Conservation (phyloP, 345 rosid genomes). For the Populus alba region DNA sequence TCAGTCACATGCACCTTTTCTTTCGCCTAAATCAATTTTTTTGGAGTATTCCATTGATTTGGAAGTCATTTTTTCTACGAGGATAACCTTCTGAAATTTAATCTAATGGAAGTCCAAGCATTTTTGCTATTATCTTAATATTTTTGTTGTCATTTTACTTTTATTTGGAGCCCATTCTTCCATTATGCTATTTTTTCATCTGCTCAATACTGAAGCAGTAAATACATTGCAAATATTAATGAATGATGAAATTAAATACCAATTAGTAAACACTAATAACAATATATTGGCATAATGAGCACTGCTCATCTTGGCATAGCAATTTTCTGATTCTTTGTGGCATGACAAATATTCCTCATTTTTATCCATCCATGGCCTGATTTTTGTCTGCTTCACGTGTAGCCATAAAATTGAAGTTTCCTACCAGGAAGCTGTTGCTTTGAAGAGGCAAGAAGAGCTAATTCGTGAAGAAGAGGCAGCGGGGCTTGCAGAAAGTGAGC, state of each 20-base stretch:
- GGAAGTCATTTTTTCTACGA: neutral
- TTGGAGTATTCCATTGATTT: neutral
- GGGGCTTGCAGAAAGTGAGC: constrained; percentile 75
- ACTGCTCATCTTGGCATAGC: neutral
- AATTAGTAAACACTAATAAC: neutral
- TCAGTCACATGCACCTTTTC: neutral
- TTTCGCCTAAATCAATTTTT: neutral
- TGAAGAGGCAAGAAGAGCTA: constrained; percentile 90
- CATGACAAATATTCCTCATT: neutral
- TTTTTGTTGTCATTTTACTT: neutral
- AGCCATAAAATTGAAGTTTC: constrained; percentile 88
- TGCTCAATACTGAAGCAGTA: neutral
- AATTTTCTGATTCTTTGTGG: neutral
- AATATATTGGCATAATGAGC: neutral
- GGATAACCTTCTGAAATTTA: neutral
- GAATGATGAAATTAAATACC: neutral
- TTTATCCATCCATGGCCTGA: neutral
- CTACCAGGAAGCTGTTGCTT: constrained; percentile 92
- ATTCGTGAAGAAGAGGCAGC: constrained; percentile 95
- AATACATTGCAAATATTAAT: neutral
- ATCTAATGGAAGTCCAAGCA: neutral
- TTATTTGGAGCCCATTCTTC: neutral
- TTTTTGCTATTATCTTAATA: neutral
- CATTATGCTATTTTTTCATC: neutral
- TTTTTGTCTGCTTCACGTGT: constrained; percentile 23